Evolutionary conservation across 495 filamentous ascomycete genomes (phyloP).

Genomic region (Trichoderma reesei): DNA sequence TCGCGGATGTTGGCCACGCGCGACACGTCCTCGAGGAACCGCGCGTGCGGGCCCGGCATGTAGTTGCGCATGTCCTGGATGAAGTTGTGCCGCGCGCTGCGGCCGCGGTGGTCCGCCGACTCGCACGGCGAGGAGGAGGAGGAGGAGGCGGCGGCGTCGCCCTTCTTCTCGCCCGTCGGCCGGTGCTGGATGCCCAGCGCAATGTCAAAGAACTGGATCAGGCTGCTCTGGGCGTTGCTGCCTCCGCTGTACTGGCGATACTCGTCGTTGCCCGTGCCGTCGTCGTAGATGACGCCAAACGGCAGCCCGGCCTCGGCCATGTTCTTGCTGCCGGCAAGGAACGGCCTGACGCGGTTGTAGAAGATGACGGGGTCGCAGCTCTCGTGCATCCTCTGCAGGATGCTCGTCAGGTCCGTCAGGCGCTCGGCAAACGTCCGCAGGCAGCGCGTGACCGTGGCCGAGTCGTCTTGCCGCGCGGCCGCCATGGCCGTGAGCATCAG

Average conservation of each 20-base stretch:
- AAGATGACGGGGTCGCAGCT: constrained; percentile 88
- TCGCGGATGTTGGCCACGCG: constrained; percentile 79
- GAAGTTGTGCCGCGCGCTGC: constrained; percentile 70
- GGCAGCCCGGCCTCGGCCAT: constrained; percentile 91
- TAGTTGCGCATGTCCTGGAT: constrained; percentile 93
- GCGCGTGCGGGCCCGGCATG: constrained; percentile 89
- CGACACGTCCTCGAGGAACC: constrained; percentile 73
- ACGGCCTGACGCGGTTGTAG: constrained; percentile 87
- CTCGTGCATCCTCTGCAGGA: constrained; percentile 86
- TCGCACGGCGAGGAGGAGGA: no score
- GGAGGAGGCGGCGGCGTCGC: no score
- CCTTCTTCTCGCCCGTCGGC: constrained; percentile 66
- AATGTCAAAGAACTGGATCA: constrained; percentile 93
- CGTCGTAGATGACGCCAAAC: constrained; percentile 76
- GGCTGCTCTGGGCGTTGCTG: constrained; percentile 88
- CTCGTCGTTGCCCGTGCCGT: constrained; percentile 51
- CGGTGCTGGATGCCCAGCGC: constrained; percentile 82
- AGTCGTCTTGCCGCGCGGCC: constrained; percentile 66
- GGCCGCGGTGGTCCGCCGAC: constrained; percentile 41
- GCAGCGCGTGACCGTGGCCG: constrained; percentile 58
- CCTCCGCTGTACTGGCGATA: constrained; percentile 82
- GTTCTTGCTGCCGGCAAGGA: constrained; percentile 91
- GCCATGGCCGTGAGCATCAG: constrained; percentile 80
- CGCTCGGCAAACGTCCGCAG: constrained; percentile 72
- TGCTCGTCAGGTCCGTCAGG: constrained; percentile 65